Percentiles rank a stretch among this genome's conserved stretches.
phyloP scores from a whole-genome alignment of 257 asterid genomes.

The Penstemon eatonii region DNA sequence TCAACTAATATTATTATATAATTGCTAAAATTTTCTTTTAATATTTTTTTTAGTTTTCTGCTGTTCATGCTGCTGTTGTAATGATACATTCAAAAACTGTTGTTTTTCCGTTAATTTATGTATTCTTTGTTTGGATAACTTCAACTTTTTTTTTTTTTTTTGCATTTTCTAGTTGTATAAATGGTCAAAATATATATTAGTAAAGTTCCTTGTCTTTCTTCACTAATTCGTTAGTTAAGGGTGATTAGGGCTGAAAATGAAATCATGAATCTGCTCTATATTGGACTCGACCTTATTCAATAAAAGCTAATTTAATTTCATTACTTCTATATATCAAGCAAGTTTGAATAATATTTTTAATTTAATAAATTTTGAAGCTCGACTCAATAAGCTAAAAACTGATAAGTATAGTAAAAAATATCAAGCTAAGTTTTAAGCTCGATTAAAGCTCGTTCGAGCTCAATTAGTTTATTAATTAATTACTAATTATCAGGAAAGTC shows the following conservation, averaged over 20 bases:
- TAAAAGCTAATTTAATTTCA: too few species aligned
- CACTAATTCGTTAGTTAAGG: too few species aligned
- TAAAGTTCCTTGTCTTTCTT: too few species aligned
- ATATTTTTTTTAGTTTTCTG: background rate
- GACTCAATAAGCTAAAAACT: background rate
- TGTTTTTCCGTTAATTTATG: background rate
- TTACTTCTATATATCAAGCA: too few species aligned
- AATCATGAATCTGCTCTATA: too few species aligned
- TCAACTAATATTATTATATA: background rate
- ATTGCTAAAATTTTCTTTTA: background rate
- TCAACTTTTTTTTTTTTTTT: background rate
- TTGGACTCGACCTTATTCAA: too few species aligned
- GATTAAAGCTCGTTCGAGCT: background rate
- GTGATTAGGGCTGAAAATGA: too few species aligned
- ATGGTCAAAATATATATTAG: too few species aligned
- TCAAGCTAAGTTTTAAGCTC: background rate
- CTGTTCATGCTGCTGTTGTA: background rate
- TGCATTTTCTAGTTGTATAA: background rate
- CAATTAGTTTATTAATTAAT: background rate
- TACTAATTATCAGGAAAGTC: background rate
- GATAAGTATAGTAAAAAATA: background rate
- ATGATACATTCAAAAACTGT: too few species aligned
- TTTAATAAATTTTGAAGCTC: background rate
- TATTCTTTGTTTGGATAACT: background rate
- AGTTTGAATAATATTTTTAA: background rate